Evolutionary conservation across 1,139 yeast species (phyloP), one percentile per base, ranked within the genome.

Genomic region (Kurtzmaniella quercitrusa): DNA sequence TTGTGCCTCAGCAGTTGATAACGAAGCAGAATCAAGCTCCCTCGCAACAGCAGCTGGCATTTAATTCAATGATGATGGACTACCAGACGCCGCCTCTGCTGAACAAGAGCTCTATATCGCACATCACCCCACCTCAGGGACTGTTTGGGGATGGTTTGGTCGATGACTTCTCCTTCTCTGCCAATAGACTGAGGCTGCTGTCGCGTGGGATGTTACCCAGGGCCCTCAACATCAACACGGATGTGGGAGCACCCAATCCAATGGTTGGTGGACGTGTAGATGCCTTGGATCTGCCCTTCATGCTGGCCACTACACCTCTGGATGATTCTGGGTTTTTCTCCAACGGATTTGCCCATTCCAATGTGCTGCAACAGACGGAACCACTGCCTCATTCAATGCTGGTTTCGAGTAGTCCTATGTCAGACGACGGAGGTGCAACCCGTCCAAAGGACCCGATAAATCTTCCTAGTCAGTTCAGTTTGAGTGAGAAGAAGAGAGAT

Each of bases 401-500:
- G 36, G 40, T 11, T n/a, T 10, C 24, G 16, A 15, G 34, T 17
- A 29, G 40, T 18, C 40, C 36, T 9, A 38, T 31, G 38, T 19
- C 38, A 17, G 38, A 36, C 10, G 38, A 36, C 21, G 17, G 25
- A 19, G 23, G n/a, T 34, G 16, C 41, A n/a, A 14, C n/a, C 2
- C 9, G 39, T 43, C 10, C 42, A 45, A 49, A 47, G 46, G 58
- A 58, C 12, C 50, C 47, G 41, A 57, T 63, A 33, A 57, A 54
- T 43, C 51, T 67, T 41, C 68, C 70, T 11, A 48, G 58, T 17
- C 66, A 64, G 44, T 58, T 63, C 41, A 66, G 68, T 42, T 59
- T 72, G 46, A 70, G 75, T 53, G 77, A 73, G 47, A 73, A 71
- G 58, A 73, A 73, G 59, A 61, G 78, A 47, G 78, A 73, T 45